Conservation (phyloP, 768 basidiomycete species). For the Chlorophyllum brunneum region DNA sequence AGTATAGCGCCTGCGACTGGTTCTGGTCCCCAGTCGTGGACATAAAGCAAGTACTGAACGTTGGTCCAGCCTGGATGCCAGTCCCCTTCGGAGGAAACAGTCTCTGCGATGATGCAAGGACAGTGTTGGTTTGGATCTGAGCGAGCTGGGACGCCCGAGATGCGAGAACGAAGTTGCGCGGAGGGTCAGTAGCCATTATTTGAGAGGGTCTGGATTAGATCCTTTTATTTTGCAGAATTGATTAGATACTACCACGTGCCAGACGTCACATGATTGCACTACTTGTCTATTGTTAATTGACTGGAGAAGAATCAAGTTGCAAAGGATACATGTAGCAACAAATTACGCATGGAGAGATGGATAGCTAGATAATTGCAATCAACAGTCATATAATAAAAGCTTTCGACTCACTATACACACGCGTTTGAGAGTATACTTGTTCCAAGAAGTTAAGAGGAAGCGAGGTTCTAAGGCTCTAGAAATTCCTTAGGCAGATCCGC, state of each 20-base stretch:
- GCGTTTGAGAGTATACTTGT: no score
- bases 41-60: slow-evolving; percentile 45
- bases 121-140: slow-evolving; percentile 83
- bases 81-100: slow-evolving; percentile 47
- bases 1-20: slow-evolving; percentile 80
- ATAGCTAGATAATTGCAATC: not conserved
- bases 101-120: slow-evolving; percentile 57
- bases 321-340: not conserved
- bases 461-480: slow-evolving; percentile 44
- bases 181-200: slow-evolving; percentile 16
- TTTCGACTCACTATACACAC: not conserved
- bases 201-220: slow-evolving; percentile 14
- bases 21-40: slow-evolving; percentile 85
- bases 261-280: no score
- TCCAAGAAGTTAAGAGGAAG: no score
- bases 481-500: slow-evolving; percentile 78
- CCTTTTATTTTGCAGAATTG: no score
- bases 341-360: not conserved
- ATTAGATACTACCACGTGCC: not conserved
- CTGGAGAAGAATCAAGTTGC: not conserved
- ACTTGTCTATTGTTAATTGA: no score
- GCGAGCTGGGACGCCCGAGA: slow-evolving; percentile 88
- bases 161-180: slow-evolving; percentile 67
- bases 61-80: slow-evolving; percentile 25
- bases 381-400: not conserved